phyloP scores from a whole-genome alignment of 2,329 filamentous ascomycete genomes.

The Colletotrichum acutatum region DNA sequence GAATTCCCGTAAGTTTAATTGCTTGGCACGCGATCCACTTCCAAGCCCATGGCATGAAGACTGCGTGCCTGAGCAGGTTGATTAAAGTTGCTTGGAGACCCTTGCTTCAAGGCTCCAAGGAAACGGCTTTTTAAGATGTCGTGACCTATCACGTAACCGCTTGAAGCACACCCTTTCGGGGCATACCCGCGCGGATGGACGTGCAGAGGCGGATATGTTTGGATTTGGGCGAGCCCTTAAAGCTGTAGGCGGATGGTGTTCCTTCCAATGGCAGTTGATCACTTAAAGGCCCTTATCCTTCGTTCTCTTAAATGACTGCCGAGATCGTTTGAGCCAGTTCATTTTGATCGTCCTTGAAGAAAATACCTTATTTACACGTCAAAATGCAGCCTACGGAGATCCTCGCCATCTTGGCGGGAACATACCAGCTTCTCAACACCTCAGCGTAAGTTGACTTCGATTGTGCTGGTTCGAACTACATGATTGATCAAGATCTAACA shows the following conservation, averaged over 20 bases:
- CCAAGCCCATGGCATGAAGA: neutral
- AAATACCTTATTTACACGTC: neutral
- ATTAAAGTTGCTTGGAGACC: constrained; percentile 8
- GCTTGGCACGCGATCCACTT: constrained; percentile 6
- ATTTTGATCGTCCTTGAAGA: neutral
- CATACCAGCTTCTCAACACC: constrained; percentile 35
- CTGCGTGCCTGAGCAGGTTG: neutral
- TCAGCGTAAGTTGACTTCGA: constrained; percentile 16
- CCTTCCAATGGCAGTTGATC: neutral
- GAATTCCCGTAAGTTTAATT: neutral
- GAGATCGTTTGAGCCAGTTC: neutral
- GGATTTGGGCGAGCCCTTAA: neutral
- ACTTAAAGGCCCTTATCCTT: neutral
- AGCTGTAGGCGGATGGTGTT: neutral
- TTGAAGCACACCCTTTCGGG: neutral
- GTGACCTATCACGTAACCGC: constrained; percentile 16
- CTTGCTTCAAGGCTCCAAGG: neutral
- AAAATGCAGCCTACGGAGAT: constrained; percentile 34
- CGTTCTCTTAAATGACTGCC: neutral
- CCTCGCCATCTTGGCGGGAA: constrained; percentile 33
- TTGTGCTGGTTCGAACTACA: rapidly evolving
- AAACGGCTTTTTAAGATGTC: neutral
- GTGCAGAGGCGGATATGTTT: constrained; percentile 7
- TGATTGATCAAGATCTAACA: neutral
- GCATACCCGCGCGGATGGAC: constrained; percentile 1